phyloP scores from a whole-genome alignment of 805 yeast species.

The Kregervanrija fluxuum region DNA sequence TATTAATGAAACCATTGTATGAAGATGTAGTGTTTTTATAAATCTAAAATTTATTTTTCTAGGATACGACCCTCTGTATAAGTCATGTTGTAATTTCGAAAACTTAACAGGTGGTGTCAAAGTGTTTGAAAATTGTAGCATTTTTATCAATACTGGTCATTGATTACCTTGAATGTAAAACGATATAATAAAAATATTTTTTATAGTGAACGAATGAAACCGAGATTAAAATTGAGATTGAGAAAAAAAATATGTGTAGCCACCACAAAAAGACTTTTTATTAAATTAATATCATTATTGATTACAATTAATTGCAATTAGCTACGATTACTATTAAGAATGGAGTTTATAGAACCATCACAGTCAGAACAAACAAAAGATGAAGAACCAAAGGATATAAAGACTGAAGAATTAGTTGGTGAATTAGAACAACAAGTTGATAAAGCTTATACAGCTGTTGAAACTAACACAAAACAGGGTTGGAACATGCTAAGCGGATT shows the following conservation, averaged over 20 bases:
- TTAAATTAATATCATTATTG: no score
- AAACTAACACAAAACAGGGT: conserved; percentile 31
- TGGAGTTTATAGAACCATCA: no score
- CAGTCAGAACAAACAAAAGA: neutral
- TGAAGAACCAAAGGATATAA: conserved; percentile 26
- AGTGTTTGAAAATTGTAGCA: conserved; percentile 7
- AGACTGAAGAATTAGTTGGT: conserved; percentile 50
- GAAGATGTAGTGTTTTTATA: conserved; percentile 55
- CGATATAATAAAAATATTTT: no score
- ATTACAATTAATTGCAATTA: no score
- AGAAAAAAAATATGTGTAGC: no score
- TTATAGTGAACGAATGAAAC: no score
- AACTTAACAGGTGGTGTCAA: conserved; percentile 74
- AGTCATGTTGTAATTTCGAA: conserved; percentile 56
- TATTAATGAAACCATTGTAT: conserved; percentile 69
- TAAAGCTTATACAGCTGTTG: conserved; percentile 36
- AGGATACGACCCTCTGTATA: conserved; percentile 86
- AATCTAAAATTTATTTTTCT: conserved; percentile 65
- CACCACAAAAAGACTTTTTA: no score
- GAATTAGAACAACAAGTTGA: conserved; percentile 40
- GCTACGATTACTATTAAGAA: no score
- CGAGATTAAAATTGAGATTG: no score
- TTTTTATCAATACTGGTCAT: neutral
- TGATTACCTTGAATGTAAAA: no score
- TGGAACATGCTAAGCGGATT: conserved; percentile 31